phyloP scores from a whole-genome alignment of 2,329 filamentous ascomycete species.

The Atkinsonella texensis region DNA sequence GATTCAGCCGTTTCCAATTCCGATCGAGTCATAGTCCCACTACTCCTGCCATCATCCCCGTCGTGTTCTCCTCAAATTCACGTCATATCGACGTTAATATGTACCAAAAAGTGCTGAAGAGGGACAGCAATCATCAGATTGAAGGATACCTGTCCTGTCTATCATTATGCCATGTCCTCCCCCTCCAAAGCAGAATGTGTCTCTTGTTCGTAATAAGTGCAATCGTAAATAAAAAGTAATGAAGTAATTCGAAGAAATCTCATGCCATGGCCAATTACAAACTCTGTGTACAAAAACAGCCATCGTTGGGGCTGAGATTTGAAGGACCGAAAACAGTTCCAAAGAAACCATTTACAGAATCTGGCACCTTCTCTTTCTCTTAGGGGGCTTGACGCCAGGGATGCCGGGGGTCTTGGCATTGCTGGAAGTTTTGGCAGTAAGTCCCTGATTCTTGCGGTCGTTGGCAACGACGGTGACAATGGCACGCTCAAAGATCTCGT shows the following conservation, averaged over 20 bases:
- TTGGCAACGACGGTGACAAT: constrained; percentile 83
- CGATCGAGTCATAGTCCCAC: constrained; percentile 4
- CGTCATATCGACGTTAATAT: constrained; percentile 6
- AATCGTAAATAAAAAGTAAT: constrained; percentile 26
- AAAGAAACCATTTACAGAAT: constrained; percentile 46
- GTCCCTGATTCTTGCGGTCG: constrained; percentile 53
- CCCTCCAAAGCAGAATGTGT: constrained; percentile 2
- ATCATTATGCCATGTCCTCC: constrained; percentile 1
- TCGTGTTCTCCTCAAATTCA: neutral
- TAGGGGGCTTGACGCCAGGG: constrained; percentile 37
- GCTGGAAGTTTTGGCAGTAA: constrained; percentile 27
- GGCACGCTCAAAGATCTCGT: constrained; percentile 89
- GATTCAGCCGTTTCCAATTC: constrained; percentile 4
- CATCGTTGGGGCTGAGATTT: neutral
- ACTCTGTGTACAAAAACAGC: constrained; percentile 16
- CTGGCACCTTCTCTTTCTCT: constrained; percentile 76
- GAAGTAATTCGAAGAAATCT: constrained; percentile 9
- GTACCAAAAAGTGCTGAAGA: constrained; percentile 7
- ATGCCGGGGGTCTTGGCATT: constrained; percentile 27
- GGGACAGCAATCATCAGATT: neutral
- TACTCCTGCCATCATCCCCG: constrained; percentile 3
- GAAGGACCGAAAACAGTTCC: neutral
- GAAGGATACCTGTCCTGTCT: constrained; percentile 7
- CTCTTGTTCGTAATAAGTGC: constrained; percentile 15
- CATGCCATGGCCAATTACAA: constrained; percentile 26